Percentiles rank a stretch among this genome's conserved stretches.
Evolutionary conservation across 345 rosid species (phyloP).

Genomic region (Ceriops tagal): DNA sequence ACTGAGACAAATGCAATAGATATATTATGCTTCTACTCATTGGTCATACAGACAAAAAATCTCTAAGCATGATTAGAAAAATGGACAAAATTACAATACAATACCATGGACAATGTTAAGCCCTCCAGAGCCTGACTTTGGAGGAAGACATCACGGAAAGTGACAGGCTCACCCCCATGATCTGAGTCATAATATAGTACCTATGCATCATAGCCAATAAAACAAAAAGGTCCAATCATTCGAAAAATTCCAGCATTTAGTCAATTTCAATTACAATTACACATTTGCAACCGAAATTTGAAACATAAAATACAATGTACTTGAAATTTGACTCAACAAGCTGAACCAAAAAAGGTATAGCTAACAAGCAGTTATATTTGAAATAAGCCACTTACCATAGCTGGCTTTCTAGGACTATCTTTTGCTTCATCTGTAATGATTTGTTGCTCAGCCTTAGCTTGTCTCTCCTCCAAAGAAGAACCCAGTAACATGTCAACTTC

Average conservation of each 20-base stretch:
- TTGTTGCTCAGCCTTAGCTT: constrained; percentile 37
- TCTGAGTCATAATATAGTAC: constrained; percentile 82
- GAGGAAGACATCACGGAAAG: constrained; percentile 85
- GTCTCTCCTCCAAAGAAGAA: constrained; percentile 41
- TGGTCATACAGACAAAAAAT: background rate
- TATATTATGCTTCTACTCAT: background rate
- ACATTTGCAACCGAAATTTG: background rate
- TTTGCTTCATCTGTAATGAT: constrained; percentile 48
- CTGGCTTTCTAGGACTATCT: constrained; percentile 36
- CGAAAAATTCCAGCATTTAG: background rate
- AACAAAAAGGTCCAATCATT: background rate
- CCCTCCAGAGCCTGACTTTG: constrained; percentile 97
- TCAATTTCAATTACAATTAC: background rate
- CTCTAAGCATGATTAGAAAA: background rate
- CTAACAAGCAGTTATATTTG: too few relatives aligned
- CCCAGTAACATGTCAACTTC: constrained; percentile 49
- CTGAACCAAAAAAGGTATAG: background rate
- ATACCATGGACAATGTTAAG: constrained; percentile 78
- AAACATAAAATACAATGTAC: background rate
- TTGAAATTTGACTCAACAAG: too few relatives aligned
- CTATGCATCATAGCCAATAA: constrained; percentile 34
- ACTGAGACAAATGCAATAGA: background rate
- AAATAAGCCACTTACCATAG: constrained; percentile 43
- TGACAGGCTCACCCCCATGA: constrained; percentile 75
- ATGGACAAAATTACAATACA: constrained; percentile 16